Percentiles rank a stretch among this genome's conserved stretches.
Evolutionary conservation across 2,329 filamentous ascomycete species (phyloP).

Genomic region (Penicillium sp.): DNA sequence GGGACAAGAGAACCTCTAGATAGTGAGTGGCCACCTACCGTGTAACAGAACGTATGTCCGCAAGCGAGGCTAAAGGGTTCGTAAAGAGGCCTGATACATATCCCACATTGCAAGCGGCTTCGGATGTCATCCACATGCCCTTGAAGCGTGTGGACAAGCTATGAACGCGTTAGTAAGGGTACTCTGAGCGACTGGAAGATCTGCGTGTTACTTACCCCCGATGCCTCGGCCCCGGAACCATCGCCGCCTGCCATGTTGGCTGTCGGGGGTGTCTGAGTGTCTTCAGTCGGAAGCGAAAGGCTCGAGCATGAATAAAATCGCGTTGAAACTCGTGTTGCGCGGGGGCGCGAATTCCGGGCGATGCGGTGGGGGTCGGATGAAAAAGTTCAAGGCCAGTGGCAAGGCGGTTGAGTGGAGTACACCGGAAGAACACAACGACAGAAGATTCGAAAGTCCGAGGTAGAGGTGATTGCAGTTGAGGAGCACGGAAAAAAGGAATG

Average conservation of each 20-base stretch:
- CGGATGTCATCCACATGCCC: conserved; percentile 64
- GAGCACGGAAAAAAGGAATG: background rate
- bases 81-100: conserved; percentile 69
- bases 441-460: background rate
- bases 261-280: background rate
- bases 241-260: conserved; percentile 17
- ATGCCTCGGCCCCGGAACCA: conserved; percentile 26
- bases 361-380: conserved; percentile 23
- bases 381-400: conserved; percentile 17
- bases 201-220: conserved; percentile 32
- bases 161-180: conserved; percentile 16
- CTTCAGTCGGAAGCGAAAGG: conserved; percentile 1
- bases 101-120: conserved; percentile 64
- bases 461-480: background rate
- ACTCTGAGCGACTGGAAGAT: background rate
- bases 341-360: conserved; percentile 18
- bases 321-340: conserved; percentile 13
- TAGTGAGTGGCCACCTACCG: conserved; percentile 44
- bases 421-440: background rate
- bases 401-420: background rate
- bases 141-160: conserved; percentile 49
- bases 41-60: conserved; percentile 73
- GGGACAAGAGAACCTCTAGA: background rate
- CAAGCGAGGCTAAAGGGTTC: conserved; percentile 70
- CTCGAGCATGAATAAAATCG: conserved; percentile 8